These are phyloP conservation scores for Leccinum arenicola DNA, from an alignment of 768 basidiomycete species.

Conservation along the genomic window DNA sequence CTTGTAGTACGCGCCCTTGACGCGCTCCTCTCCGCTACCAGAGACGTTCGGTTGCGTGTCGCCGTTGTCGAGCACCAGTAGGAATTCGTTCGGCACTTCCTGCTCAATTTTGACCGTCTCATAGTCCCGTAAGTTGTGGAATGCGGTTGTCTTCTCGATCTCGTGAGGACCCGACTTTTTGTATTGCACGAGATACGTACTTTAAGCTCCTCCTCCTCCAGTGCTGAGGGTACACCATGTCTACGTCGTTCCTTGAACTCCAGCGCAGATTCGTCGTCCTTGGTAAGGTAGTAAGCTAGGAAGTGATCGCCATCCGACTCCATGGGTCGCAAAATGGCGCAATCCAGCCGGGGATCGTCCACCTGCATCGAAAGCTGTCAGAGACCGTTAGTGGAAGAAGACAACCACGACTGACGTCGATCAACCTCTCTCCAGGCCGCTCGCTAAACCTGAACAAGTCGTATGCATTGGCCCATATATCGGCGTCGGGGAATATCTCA, in stretches of 20 bases:
- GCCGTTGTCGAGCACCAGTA: constrained; percentile 71
- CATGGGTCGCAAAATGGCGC: constrained; percentile 84
- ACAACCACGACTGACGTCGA: constrained; percentile 50
- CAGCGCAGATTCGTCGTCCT: constrained; percentile 67
- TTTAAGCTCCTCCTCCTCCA: constrained; percentile 54
- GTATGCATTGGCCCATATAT: constrained; percentile 88
- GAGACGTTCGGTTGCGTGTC: constrained; percentile 36
- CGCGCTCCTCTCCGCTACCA: constrained; percentile 38
- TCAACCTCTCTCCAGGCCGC: constrained; percentile 72
- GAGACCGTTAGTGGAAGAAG: background rate
- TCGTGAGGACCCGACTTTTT: background rate
- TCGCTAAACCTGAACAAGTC: constrained; percentile 86
- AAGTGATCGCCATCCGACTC: constrained; percentile 87
- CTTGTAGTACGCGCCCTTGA: constrained; percentile 83
- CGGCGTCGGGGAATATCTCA: constrained; percentile 79
- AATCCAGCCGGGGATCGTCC: constrained; percentile 79
- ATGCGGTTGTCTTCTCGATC: constrained; percentile 54
- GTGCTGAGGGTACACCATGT: constrained; percentile 40
- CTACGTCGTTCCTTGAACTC: constrained; percentile 60
- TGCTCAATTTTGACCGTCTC: constrained; percentile 86
- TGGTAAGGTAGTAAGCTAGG: constrained; percentile 79
- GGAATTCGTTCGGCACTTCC: constrained; percentile 81
- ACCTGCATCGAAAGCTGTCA: constrained; percentile 37
- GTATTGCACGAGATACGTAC: constrained; percentile 31
- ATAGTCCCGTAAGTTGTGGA: constrained; percentile 80